Percentiles rank a stretch among this genome's conserved stretches.
Conservation (phyloP, 129 eudicot genomes). For the Flaveria robusta region DNA sequence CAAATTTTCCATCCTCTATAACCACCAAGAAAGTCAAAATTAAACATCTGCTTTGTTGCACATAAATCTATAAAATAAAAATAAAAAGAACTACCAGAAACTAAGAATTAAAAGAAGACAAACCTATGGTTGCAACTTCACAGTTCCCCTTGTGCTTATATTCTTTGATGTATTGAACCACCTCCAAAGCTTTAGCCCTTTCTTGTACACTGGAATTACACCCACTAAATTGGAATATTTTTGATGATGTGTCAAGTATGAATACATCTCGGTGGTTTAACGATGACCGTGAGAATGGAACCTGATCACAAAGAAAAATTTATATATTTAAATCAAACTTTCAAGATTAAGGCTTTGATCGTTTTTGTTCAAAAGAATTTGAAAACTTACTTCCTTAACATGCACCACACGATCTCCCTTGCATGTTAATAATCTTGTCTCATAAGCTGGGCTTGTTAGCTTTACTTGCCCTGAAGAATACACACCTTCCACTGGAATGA, state of each 20-base stretch:
- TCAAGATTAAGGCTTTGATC: neutral
- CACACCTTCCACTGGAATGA: conserved; percentile 74
- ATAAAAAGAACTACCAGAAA: neutral
- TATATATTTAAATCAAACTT: conserved; percentile 3
- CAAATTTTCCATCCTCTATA: conserved; percentile 76
- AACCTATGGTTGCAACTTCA: conserved; percentile 71
- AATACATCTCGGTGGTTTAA: conserved; percentile 80
- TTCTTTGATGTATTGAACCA: conserved; percentile 69
- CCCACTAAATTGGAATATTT: conserved; percentile 66
- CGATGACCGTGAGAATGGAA: conserved; percentile 67
- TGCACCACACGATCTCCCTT: conserved; percentile 83
- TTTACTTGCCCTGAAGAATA: conserved; percentile 57
- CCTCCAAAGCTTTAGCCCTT: conserved; percentile 84
- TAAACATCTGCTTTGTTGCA: neutral
- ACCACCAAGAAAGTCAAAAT: conserved; percentile 16
- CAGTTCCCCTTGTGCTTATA: conserved; percentile 66
- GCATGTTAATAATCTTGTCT: conserved; percentile 65
- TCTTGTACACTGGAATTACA: conserved; percentile 73
- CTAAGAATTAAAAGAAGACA: conserved; percentile 15
- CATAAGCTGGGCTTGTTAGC: conserved; percentile 40
- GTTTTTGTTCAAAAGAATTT: neutral
- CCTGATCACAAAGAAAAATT: conserved; percentile 47
- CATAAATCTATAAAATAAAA: neutral
- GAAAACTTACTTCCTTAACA: conserved; percentile 59
- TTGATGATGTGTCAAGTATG: conserved; percentile 68